These are phyloP conservation scores for Dioscorea alata DNA, from an alignment of 106 monocot species.

Conservation along the genomic window DNA sequence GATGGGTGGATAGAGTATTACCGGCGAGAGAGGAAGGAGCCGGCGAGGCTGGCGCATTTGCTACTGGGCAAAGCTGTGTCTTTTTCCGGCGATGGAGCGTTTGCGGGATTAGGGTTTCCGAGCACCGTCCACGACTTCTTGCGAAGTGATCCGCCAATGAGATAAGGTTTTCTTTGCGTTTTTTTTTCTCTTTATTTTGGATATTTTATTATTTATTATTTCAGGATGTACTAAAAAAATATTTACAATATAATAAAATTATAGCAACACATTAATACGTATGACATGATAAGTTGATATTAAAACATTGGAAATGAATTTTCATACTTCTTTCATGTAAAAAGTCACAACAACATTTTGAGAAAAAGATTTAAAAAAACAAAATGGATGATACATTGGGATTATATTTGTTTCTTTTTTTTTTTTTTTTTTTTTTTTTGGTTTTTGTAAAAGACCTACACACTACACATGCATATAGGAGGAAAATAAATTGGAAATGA, in stretches of 20 bases:
- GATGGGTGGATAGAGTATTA: conserved; percentile 43
- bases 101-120: conserved; percentile 13
- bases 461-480: too few species aligned
- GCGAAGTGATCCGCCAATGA: conserved; percentile 13
- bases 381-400: too few species aligned
- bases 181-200: not conserved
- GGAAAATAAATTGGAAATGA: not conserved
- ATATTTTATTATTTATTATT: not conserved
- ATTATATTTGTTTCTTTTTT: too few species aligned
- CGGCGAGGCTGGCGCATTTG: conserved; percentile 46
- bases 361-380: too few species aligned
- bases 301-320: too few species aligned
- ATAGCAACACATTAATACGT: too few species aligned
- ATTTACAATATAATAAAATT: not conserved
- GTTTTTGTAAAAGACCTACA: too few species aligned
- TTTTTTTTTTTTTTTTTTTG: too few species aligned
- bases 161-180: not conserved
- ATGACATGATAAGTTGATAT: too few species aligned
- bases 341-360: not conserved
- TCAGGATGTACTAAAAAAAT: not conserved
- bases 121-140: conserved; percentile 19
- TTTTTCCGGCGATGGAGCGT: not conserved
- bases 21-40: conserved; percentile 18
- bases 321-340: not conserved
- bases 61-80: conserved; percentile 30